These are phyloP conservation scores for Nemania sp. DNA, from an alignment of 2,329 filamentous ascomycete species.

Conservation along the genomic window DNA sequence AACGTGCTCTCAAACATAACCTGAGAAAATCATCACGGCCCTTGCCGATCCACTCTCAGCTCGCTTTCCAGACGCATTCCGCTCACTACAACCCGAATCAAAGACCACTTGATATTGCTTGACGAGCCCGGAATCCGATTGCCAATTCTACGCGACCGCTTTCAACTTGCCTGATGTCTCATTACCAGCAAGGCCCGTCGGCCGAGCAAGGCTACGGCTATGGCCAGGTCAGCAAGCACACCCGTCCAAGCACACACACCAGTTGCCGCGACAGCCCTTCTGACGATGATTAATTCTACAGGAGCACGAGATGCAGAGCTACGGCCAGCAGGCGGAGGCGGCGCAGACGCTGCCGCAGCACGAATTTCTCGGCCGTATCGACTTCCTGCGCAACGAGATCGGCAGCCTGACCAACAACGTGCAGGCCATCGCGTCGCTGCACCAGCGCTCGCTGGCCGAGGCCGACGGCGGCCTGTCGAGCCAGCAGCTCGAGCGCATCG, in stretches of 20 bases:
- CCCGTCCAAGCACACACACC: too few species aligned
- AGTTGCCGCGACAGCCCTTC: neutral
- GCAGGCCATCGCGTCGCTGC: constrained; percentile 67
- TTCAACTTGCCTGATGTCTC: constrained; percentile 53
- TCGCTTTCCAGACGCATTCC: neutral
- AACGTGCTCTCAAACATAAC: neutral
- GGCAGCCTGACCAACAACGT: constrained; percentile 67
- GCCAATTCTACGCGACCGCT: neutral
- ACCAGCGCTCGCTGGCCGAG: constrained; percentile 71
- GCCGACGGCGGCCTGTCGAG: constrained; percentile 58
- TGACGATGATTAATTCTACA: constrained; percentile 30
- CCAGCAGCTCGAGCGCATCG: constrained; percentile 66
- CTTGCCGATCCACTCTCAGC: neutral
- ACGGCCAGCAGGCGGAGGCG: constrained; percentile 40
- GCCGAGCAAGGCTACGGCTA: constrained; percentile 52
- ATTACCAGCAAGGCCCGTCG: constrained; percentile 59
- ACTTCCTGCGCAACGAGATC: constrained; percentile 69
- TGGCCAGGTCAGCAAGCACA: constrained; percentile 49
- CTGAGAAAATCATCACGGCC: neutral
- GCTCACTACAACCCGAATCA: neutral
- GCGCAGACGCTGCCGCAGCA: constrained; percentile 57
- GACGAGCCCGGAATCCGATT: neutral
- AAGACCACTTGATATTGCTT: neutral
- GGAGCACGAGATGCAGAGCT: constrained; percentile 58
- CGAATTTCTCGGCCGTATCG: constrained; percentile 70